Percentiles rank a stretch among this genome's conserved stretches.
Evolutionary conservation across 495 filamentous ascomycete species (phyloP).

Genomic region (Rhizodiscina lignyota): DNA sequence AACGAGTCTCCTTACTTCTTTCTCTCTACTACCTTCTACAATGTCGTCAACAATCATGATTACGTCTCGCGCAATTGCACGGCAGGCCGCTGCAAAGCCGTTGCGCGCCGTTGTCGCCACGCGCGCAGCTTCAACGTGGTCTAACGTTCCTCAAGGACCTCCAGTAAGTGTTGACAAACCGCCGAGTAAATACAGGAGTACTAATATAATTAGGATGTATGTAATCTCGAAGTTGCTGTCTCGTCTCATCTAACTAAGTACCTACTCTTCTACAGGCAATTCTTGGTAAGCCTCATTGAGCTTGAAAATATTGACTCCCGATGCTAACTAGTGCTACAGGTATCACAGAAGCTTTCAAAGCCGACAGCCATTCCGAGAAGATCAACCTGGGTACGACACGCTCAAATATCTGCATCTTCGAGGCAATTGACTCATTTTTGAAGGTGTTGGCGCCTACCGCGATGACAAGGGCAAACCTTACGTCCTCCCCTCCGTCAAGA

Average conservation of each 20-base stretch:
- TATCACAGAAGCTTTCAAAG: conserved; percentile 99
- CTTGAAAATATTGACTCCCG: too few species aligned
- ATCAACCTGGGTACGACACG: conserved; percentile 75
- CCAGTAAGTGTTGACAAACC: conserved; percentile 48
- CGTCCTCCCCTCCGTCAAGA: conserved; percentile 81
- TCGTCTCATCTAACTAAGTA: conserved; percentile 9
- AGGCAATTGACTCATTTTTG: conserved; percentile 4
- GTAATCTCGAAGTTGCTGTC: conserved; percentile 12
- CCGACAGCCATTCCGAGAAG: conserved; percentile 78
- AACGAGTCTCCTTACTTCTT: too few species aligned
- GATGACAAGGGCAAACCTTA: conserved; percentile 96
- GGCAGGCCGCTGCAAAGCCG: conserved; percentile 27
- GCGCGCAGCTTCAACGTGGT: conserved; percentile 69
- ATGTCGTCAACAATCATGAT: conserved; percentile 12
- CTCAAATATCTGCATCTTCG: neutral
- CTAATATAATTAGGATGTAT: conserved; percentile 19
- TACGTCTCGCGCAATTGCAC: conserved; percentile 33
- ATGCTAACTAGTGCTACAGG: conserved; percentile 26
- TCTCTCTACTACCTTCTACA: too few species aligned
- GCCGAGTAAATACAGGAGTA: conserved; percentile 3
- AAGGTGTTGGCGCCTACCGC: conserved; percentile 67
- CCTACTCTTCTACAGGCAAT: conserved; percentile 42
- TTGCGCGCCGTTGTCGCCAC: conserved; percentile 33
- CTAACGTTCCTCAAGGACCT: conserved; percentile 79
- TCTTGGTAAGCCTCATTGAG: conserved; percentile 37